These are phyloP conservation scores for Blastocystis hominis DNA, from an alignment of 352 stramenopile genomes.

Conservation along the genomic window DNA sequence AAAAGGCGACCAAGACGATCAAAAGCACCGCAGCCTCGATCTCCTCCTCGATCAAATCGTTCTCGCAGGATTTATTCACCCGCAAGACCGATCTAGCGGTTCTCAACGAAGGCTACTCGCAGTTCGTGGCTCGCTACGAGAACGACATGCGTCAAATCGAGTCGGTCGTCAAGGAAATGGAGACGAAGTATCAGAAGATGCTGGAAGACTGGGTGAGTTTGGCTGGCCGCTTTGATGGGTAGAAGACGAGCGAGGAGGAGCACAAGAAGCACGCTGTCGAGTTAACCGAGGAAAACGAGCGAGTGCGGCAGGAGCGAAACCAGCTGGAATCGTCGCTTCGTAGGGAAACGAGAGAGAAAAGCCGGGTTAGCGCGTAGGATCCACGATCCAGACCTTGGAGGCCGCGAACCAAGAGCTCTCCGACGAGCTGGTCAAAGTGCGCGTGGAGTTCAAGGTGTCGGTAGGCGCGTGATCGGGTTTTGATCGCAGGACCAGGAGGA, in stretches of 20 bases:
- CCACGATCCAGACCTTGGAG: constrained; percentile 41
- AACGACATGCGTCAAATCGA: constrained; percentile 10
- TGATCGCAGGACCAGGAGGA: constrained; percentile 20
- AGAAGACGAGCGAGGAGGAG: constrained; percentile 28
- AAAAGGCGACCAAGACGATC: constrained; percentile 24
- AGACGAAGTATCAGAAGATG: not conserved
- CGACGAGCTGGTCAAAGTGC: not conserved
- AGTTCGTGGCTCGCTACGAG: constrained; percentile 35
- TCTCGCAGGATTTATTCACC: not conserved
- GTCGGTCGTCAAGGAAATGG: not conserved
- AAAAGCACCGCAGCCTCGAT: constrained; percentile 19
- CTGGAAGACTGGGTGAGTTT: not conserved
- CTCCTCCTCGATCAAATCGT: not conserved
- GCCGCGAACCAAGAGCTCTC: not conserved
- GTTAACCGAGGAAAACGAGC: not conserved
- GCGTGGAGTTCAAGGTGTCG: constrained; percentile 30
- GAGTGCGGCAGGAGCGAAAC: constrained; percentile 3
- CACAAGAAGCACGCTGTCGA: not conserved
- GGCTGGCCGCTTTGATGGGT: not conserved
- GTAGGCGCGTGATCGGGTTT: not conserved
- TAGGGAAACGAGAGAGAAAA: not conserved
- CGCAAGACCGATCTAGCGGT: not conserved
- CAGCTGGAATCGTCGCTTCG: constrained; percentile 5
- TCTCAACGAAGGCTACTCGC: not conserved
- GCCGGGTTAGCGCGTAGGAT: not conserved